A percentile compares a stretch with the other conserved stretches of the same genome.
Conservation (phyloP, 257 asterid species). For the Forsythia suspensa region DNA sequence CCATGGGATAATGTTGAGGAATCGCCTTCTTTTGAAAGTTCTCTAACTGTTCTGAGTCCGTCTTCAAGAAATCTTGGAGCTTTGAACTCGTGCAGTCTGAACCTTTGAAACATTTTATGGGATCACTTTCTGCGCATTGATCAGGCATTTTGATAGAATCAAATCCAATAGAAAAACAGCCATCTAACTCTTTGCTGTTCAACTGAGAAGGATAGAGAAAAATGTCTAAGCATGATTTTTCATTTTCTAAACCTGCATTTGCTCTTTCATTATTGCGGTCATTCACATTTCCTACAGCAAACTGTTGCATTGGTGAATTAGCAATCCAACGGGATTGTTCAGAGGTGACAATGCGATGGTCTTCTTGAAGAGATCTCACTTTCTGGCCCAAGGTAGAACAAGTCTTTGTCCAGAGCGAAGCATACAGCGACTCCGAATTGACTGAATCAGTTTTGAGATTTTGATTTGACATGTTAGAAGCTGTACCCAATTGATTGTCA, state of each 20-base stretch:
- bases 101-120: slow-evolving; percentile 17
- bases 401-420: slow-evolving; percentile 4
- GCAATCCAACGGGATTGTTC: slow-evolving; percentile 26
- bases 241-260: slow-evolving; percentile 18
- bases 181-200: slow-evolving; percentile 20
- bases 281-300: slow-evolving; percentile 17
- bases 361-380: slow-evolving; percentile 1
- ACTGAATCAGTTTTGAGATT: slow-evolving; percentile 1
- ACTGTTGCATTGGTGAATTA: slow-evolving; percentile 31
- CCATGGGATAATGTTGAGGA: slow-evolving; percentile 17
- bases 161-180: slow-evolving; percentile 23
- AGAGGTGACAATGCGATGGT: slow-evolving; percentile 10
- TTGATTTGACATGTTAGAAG: slow-evolving; percentile 17
- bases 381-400: not conserved
- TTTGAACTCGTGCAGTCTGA: slow-evolving; percentile 18
- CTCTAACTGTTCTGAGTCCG: slow-evolving; percentile 16
- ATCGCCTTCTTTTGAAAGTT: slow-evolving; percentile 5
- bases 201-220: slow-evolving; percentile 5
- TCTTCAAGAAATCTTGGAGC: slow-evolving; percentile 19
- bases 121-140: slow-evolving; percentile 16
- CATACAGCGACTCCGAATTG: not conserved
- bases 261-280: slow-evolving; percentile 25
- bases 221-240: slow-evolving; percentile 18
- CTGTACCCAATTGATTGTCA: slow-evolving; percentile 23
- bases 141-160: slow-evolving; percentile 1